Conservation (phyloP, 164 flowering plant species). For the Kingdonia uniflora region DNA sequence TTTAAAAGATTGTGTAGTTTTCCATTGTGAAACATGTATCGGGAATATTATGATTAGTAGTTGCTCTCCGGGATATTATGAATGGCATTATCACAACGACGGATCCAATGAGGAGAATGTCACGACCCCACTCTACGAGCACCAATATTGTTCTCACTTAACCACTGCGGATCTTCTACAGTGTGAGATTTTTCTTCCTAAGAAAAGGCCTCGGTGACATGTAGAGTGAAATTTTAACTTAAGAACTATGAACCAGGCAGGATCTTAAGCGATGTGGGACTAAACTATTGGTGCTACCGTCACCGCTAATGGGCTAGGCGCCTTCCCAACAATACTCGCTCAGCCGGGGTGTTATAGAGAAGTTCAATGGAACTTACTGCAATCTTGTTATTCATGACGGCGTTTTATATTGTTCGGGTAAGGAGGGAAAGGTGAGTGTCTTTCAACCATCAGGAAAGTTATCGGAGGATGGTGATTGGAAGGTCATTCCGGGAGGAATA, state of each 20-base stretch:
- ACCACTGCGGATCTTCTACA: too few relatives aligned
- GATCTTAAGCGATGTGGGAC: too few relatives aligned
- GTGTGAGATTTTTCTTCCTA: too few relatives aligned
- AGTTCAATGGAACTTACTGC: background rate
- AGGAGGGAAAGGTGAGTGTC: constrained; percentile 1
- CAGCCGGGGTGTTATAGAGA: too few relatives aligned
- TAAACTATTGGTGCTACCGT: too few relatives aligned
- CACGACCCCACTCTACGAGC: too few relatives aligned
- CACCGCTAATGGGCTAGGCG: too few relatives aligned
- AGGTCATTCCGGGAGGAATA: background rate
- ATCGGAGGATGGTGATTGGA: background rate
- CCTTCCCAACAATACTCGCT: too few relatives aligned
- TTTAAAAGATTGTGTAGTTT: background rate
- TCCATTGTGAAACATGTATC: background rate
- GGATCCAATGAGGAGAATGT: background rate
- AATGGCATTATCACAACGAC: background rate
- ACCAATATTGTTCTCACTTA: too few relatives aligned
- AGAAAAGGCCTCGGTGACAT: too few relatives aligned
- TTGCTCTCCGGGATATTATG: background rate
- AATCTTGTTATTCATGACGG: constrained; percentile 1
- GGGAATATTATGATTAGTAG: background rate
- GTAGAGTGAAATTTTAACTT: too few relatives aligned
- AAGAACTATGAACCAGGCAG: too few relatives aligned
- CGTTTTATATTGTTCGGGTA: background rate
- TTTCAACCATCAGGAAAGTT: background rate